Conservation (phyloP, 352 stramenopile species). For the Pelagophyceae sp. region DNA sequence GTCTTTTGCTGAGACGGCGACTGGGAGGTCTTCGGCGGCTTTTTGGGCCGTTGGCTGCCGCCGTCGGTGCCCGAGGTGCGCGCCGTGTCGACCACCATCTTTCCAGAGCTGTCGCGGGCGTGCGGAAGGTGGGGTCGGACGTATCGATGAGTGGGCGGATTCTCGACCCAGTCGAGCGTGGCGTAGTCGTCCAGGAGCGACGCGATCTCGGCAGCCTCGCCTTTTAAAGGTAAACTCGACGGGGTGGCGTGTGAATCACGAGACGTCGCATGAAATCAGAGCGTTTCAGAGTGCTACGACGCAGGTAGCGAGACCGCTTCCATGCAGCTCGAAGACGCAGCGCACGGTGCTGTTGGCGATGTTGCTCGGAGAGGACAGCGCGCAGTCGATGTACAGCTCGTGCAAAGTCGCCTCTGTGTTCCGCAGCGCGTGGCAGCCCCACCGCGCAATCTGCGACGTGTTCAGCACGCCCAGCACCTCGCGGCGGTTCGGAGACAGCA, state of each 20-base stretch:
- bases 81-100: neutral
- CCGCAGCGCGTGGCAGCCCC: neutral
- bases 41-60: neutral
- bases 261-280: too few species aligned
- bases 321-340: neutral
- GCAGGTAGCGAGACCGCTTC: neutral
- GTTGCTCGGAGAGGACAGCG: neutral
- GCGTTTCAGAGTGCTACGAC: too few species aligned
- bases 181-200: constrained; percentile 15
- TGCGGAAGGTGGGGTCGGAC: neutral
- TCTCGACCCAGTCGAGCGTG: constrained; percentile 11
- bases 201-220: neutral
- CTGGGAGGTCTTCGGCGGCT: neutral
- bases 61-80: neutral
- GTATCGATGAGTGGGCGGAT: neutral
- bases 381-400: neutral
- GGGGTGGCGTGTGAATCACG: too few species aligned
- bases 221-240: too few species aligned
- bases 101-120: neutral
- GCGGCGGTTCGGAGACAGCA: neutral
- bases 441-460: neutral
- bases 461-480: neutral
- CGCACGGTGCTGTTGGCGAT: neutral
- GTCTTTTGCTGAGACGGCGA: neutral
- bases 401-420: neutral